Percentiles rank a stretch among this genome's conserved stretches.
phyloP scores from a whole-genome alignment of 1,284 basidiomycete species.

The Cutaneotrichosporon sp. region DNA sequence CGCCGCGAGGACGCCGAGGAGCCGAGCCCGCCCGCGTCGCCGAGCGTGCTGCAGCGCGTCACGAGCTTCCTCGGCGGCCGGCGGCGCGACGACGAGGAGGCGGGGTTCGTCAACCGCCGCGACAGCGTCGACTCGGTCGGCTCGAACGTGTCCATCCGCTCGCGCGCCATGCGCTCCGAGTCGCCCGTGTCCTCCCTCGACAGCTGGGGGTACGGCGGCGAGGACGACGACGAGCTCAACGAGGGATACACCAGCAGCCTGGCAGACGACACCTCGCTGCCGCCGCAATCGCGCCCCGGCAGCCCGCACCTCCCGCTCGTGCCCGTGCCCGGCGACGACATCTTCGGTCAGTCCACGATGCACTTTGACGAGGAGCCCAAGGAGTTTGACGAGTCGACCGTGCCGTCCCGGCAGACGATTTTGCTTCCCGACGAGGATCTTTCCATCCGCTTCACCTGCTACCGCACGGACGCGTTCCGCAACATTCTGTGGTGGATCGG shows the following conservation, averaged over 20 bases:
- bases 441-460: conserved; percentile 87
- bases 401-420: conserved; percentile 68
- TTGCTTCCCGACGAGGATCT: conserved; percentile 90
- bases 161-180: conserved; percentile 20
- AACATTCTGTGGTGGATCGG: conserved; percentile 70
- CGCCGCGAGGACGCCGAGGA: conserved; percentile 21
- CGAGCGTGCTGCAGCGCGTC: conserved; percentile 42
- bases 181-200: conserved; percentile 37
- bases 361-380: conserved; percentile 35
- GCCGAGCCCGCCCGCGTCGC: conserved; percentile 22
- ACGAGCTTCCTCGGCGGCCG: conserved; percentile 49
- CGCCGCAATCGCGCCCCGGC: conserved; percentile 49
- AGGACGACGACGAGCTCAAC: conserved; percentile 41
- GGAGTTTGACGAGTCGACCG: conserved; percentile 41
- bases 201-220: conserved; percentile 49
- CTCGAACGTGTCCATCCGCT: conserved; percentile 27
- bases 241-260: conserved; percentile 47
- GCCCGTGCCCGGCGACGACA: conserved; percentile 44
- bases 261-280: conserved; percentile 54
- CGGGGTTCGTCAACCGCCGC: conserved; percentile 14
- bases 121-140: conserved; percentile 24
- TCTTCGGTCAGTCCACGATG: conserved; percentile 46
- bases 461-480: conserved; percentile 68
- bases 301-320: conserved; percentile 51
- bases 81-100: conserved; percentile 27